Base-by-base conservation (phyloP, 805 yeast genomes). In the Saccharomycopsis olivae region DNA sequence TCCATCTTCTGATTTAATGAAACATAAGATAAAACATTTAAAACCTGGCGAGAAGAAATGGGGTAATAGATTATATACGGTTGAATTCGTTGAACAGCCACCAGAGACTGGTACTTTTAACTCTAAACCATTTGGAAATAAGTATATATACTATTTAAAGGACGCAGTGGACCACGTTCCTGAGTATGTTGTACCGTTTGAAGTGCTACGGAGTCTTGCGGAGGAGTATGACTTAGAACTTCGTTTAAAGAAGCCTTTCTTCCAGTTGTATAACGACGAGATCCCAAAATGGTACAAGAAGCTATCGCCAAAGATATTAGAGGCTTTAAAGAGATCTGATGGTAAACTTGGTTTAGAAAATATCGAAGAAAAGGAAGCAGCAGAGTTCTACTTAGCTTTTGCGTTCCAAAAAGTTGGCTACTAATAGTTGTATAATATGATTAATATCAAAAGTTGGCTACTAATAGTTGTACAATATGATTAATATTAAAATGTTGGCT, bases 121-220 rank as follows among this genome's bases (percentile, higher is more conserved):
- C 8, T 71, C 78, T 1, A 83, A 92, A 0, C 42, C 47, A 5
- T 46, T 21, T 29, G 99, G 98, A 0, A 82, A 88, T 57, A 68
- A 73, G 51, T 92, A 92, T 58, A 74, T 73, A 39, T 92, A 83
- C 56, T 84, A 66, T 61, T 62, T 92, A 43, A 77, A 77, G 48
- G 98, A 92, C 61, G 98, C 99, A 0, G 89, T 92, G 36, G 96
- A 86, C 47, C 79, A 92, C 52, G 96, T 92, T 18, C 97, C 97
- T 0, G 99, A 92, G 54, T 92, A 82, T 53, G 94, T 92, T 4
- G 96, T 92, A 5, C 97, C 96, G 1, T 87, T 92, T 59, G 96
- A 89, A 53, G 73, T 78, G 1, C 73, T 92, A 43, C 69, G 95
- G 57, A 73, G 79, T 41, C 61, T 89, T 40, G 94, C 96, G 33